Base-by-base conservation (phyloP, 768 basidiomycete genomes). In the Lactarius evosmus region DNA sequence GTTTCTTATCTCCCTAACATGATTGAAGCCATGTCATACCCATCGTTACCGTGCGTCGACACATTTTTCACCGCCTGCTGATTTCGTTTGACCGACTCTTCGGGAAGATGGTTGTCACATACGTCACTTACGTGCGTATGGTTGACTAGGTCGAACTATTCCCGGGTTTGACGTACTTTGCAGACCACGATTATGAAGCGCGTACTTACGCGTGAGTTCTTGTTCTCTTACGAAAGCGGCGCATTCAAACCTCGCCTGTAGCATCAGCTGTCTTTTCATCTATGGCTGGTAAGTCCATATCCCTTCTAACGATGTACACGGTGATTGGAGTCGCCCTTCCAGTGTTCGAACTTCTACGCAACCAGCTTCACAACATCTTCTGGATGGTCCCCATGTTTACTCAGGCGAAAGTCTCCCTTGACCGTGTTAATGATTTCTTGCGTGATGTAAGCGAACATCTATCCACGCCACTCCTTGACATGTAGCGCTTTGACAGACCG, bases 271-370 rank as follows among this genome's bases (percentile, higher is more conserved):
- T 75, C 30, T 75, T 75, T 69, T 72, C 70, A 3, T 66, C 72
- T 2, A 71, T 72, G 60, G 70, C 71, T 25, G 53, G 67, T 62
- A n/a, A 52, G 61, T 50, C 36, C 8, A 5, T 14, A 3, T 12
- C 32, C 32, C 22, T 52, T 58, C 12, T 11, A 8, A n/a, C 32
- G 51, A 9, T 17, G 33, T 33, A 14, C 14, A 11, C n/a, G 27
- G 38, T 54, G 30, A 41, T 36, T n/a, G 41, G 14, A 59, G n/a
- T n/a, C n/a, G 14, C 34, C 27, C 16, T n/a, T 46, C 30, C 38
- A 75, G 78, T 79, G 12, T 80, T 80, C 64, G 78, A 78, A 54
- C 68, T 78, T 51, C 62, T 80, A 51, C 73, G 75, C 38, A 72
- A 73, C 33, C 74, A 75, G 46, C 67, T 72, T 50, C 69, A 68